phyloP scores from a whole-genome alignment of 1,284 basidiomycete genomes.

The Puccinia hordei region DNA sequence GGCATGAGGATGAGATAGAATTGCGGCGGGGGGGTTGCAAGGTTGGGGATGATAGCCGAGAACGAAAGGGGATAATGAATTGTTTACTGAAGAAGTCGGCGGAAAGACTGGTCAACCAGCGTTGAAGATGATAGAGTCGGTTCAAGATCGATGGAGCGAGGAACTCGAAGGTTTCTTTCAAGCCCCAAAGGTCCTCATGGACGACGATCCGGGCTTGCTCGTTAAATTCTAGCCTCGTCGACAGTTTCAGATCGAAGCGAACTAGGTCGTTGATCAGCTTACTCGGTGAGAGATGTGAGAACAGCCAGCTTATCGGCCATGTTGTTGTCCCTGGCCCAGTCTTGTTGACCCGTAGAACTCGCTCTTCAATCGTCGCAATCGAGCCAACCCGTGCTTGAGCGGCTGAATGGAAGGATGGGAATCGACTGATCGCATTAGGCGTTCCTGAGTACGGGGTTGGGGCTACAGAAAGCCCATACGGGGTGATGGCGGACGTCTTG shows the following conservation, averaged over 20 bases:
- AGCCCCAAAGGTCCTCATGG: slow-evolving; percentile 36
- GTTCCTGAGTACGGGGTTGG: slow-evolving; percentile 11
- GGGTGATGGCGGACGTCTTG: background rate
- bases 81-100: slow-evolving; percentile 1
- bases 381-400: background rate
- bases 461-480: slow-evolving; percentile 13
- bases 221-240: slow-evolving; percentile 22
- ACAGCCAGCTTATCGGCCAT: slow-evolving; percentile 3
- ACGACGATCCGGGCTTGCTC: slow-evolving; percentile 35
- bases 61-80: background rate
- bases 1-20: background rate
- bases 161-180: slow-evolving; percentile 19
- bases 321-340: background rate
- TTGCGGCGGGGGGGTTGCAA: background rate
- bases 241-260: slow-evolving; percentile 8
- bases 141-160: background rate
- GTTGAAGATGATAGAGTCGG: background rate
- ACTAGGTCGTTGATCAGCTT: background rate
- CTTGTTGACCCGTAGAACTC: background rate
- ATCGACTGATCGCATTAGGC: background rate
- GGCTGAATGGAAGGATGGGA: background rate
- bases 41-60: background rate
- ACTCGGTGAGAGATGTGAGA: background rate
- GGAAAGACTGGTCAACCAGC: background rate
- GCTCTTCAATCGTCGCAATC: too few species aligned